These are phyloP conservation scores for Aristolochia californica DNA, from an alignment of 164 flowering plant genomes.

Conservation along the genomic window DNA sequence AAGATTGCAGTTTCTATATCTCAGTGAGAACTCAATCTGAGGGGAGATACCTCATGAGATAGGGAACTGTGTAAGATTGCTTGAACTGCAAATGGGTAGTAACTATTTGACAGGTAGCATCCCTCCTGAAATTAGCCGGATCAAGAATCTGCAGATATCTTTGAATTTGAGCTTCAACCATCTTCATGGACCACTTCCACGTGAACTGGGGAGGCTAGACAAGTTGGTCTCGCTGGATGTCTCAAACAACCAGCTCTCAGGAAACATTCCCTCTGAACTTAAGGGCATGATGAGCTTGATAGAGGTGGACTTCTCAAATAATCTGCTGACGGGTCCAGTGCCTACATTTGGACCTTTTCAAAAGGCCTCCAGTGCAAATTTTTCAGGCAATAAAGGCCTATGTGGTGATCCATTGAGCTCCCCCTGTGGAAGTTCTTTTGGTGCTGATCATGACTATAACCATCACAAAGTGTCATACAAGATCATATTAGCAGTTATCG, in stretches of 20 bases:
- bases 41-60: slow-evolving; percentile 84
- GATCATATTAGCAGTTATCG: slow-evolving; percentile 72
- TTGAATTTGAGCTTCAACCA: slow-evolving; percentile 86
- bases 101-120: too few species aligned
- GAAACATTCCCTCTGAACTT: slow-evolving; percentile 51
- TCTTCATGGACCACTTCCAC: slow-evolving; percentile 71
- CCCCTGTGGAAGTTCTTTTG: slow-evolving; percentile 32
- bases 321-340: too few species aligned
- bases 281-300: too few species aligned
- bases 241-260: slow-evolving; percentile 80
- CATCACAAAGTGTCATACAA: slow-evolving; percentile 74
- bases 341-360: too few species aligned
- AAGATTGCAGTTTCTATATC: slow-evolving; percentile 63
- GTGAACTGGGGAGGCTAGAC: slow-evolving; percentile 81
- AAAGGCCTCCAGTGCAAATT: slow-evolving; percentile 66
- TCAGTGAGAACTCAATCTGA: slow-evolving; percentile 63
- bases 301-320: too few species aligned
- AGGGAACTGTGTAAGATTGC: slow-evolving; percentile 77
- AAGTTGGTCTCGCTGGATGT: slow-evolving; percentile 85
- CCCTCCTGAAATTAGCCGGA: slow-evolving; percentile 78
- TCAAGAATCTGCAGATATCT: slow-evolving; percentile 77
- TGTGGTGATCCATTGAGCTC: slow-evolving; percentile 74
- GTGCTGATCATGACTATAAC: too few species aligned
- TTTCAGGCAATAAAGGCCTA: slow-evolving; percentile 68
- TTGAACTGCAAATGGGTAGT: slow-evolving; percentile 66